These are phyloP conservation scores for Coemansia sp. DNA, from an alignment of 192 early-diverging fungal species.

Conservation along the genomic window DNA sequence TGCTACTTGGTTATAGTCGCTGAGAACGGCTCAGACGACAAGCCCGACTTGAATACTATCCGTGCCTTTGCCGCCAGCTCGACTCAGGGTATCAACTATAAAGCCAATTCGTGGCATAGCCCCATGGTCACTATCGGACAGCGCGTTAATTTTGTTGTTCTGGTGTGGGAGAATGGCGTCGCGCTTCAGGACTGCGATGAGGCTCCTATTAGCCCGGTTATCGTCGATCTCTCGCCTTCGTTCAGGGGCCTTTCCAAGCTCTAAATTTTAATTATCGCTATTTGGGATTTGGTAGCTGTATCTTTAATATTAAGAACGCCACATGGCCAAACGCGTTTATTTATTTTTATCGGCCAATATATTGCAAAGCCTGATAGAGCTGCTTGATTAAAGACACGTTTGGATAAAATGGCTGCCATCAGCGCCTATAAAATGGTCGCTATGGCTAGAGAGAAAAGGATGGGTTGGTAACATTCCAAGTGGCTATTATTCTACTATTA, in stretches of 20 bases:
- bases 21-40: slow-evolving; percentile 67
- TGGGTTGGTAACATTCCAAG: not conserved
- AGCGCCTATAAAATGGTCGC: not conserved
- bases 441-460: not conserved
- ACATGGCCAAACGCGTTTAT: not conserved
- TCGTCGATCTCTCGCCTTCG: slow-evolving; percentile 42
- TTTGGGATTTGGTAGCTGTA: not conserved
- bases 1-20: slow-evolving; percentile 83
- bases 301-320: not conserved
- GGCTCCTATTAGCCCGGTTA: slow-evolving; percentile 41
- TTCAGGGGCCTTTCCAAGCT: slow-evolving; percentile 47
- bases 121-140: slow-evolving; percentile 79
- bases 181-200: slow-evolving; percentile 77
- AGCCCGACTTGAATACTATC: slow-evolving; percentile 72
- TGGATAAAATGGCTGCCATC: not conserved
- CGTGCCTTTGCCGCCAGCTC: slow-evolving; percentile 71
- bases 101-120: slow-evolving; percentile 84
- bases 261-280: slow-evolving; percentile 13
- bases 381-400: not conserved
- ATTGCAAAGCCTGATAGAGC: not conserved
- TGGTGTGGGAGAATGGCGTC: slow-evolving; percentile 78
- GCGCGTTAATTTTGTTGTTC: slow-evolving; percentile 67
- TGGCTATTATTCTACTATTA: not conserved
- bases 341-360: not conserved
- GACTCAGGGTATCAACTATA: slow-evolving; percentile 82